These are phyloP conservation scores for Lenwebbia sp. DNA, from an alignment of 345 rosid genomes.

Conservation along the genomic window DNA sequence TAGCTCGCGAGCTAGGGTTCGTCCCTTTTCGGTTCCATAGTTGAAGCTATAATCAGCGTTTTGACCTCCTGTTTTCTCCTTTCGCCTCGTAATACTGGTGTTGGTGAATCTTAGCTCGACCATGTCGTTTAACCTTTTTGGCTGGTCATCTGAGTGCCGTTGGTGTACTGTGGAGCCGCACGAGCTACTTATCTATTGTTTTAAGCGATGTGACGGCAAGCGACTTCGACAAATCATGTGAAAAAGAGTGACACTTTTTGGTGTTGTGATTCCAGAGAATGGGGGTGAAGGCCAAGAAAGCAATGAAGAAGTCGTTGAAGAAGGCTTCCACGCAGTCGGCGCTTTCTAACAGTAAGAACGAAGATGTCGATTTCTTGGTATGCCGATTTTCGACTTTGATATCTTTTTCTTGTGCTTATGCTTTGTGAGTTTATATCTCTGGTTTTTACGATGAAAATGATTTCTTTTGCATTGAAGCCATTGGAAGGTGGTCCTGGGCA, in stretches of 20 bases:
- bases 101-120: not conserved
- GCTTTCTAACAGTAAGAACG: constrained; percentile 13
- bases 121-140: too few relatives aligned
- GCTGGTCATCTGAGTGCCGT: not conserved
- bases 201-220: not conserved
- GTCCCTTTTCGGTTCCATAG: not conserved
- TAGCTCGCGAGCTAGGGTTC: not conserved
- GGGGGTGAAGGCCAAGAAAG: constrained; percentile 76
- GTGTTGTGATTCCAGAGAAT: constrained; percentile 9
- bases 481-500: constrained; percentile 68
- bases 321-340: constrained; percentile 29
- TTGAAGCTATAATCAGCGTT: not conserved
- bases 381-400: not conserved
- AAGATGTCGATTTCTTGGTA: constrained; percentile 72
- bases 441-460: not conserved
- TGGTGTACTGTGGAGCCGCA: not conserved
- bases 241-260: not conserved
- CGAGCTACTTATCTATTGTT: not conserved
- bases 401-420: not conserved
- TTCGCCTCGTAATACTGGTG: not conserved
- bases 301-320: constrained; percentile 42
- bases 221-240: not conserved
- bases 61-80: not conserved
- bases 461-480: constrained; percentile 30
- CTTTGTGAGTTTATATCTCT: not conserved